Evolutionary conservation across 768 basidiomycete species (phyloP).

Genomic region (Tricholomella constricta): DNA sequence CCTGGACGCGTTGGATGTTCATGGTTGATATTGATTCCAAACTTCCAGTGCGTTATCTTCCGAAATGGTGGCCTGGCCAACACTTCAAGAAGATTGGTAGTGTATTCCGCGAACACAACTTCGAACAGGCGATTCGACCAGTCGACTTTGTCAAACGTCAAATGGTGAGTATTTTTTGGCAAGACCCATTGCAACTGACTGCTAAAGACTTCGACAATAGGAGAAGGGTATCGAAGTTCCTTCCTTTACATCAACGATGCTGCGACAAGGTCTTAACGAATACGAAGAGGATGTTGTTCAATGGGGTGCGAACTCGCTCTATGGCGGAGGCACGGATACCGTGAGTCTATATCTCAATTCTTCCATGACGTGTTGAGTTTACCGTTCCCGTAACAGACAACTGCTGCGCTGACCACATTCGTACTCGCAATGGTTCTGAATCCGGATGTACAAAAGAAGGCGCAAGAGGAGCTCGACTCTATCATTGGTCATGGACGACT

Average conservation of each 20-base stretch:
- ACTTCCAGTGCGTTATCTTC: constrained; percentile 15
- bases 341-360: not conserved
- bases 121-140: constrained; percentile 18
- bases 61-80: constrained; percentile 19
- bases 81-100: constrained; percentile 21
- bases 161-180: constrained; percentile 7
- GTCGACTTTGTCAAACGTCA: constrained; percentile 20
- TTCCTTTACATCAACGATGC: constrained; percentile 18
- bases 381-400: constrained; percentile 7
- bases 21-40: too few species aligned
- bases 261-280: constrained; percentile 12
- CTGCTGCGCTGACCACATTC: constrained; percentile 27
- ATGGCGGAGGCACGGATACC: constrained; percentile 21
- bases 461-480: constrained; percentile 15
- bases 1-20: not conserved
- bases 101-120: constrained; percentile 15
- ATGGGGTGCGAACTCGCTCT: constrained; percentile 18
- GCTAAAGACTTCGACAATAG: constrained; percentile 1
- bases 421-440: constrained; percentile 41
- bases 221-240: constrained; percentile 12
- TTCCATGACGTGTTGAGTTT: not conserved
- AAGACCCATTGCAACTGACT: not conserved
- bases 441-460: constrained; percentile 31
- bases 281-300: constrained; percentile 17
- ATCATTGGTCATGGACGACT: constrained; percentile 15